Conservation (phyloP, 495 filamentous ascomycete genomes). For the Hyaloscypha bicolor region DNA sequence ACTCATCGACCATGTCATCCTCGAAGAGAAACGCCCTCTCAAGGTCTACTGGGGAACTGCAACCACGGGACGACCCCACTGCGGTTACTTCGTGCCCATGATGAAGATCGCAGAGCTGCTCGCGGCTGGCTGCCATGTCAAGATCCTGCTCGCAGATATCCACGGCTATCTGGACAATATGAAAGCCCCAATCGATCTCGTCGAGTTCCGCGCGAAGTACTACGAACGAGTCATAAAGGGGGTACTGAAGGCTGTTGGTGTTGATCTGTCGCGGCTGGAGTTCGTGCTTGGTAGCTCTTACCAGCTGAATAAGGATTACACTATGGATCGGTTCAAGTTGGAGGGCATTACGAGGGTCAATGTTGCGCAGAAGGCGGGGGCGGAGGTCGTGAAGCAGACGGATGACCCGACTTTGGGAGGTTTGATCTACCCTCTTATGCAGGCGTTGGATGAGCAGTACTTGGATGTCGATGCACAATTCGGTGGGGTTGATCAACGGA, state of each 20-base stretch:
- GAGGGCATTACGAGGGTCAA: slow-evolving; percentile 59
- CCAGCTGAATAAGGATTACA: slow-evolving; percentile 70
- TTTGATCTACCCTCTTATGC: slow-evolving; percentile 86
- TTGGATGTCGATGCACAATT: slow-evolving; percentile 82
- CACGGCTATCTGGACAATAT: slow-evolving; percentile 81
- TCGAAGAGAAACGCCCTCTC: slow-evolving; percentile 68
- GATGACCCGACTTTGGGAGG: slow-evolving; percentile 70
- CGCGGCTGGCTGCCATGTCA: slow-evolving; percentile 78
- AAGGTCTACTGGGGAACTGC: slow-evolving; percentile 76
- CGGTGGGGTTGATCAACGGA: slow-evolving; percentile 79
- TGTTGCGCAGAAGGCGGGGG: slow-evolving; percentile 84
- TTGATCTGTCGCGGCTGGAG: slow-evolving; percentile 73
- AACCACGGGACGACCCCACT: slow-evolving; percentile 67
- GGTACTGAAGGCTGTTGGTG: slow-evolving; percentile 69
- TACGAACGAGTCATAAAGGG: slow-evolving; percentile 68
- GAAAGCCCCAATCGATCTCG: slow-evolving; percentile 87
- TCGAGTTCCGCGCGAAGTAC: slow-evolving; percentile 73
- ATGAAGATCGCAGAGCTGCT: slow-evolving; percentile 91
- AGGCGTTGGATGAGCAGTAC: slow-evolving; percentile 90
- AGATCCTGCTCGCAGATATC: slow-evolving; percentile 80
- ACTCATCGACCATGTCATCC: slow-evolving; percentile 74
- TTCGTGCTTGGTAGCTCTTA: slow-evolving; percentile 87
- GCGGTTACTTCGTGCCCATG: slow-evolving; percentile 77
- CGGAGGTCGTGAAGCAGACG: slow-evolving; percentile 91
- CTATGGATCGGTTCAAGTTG: slow-evolving; percentile 74